Evolutionary conservation across 106 monocot species (phyloP).

Genomic region (Dendrobium nobile): DNA sequence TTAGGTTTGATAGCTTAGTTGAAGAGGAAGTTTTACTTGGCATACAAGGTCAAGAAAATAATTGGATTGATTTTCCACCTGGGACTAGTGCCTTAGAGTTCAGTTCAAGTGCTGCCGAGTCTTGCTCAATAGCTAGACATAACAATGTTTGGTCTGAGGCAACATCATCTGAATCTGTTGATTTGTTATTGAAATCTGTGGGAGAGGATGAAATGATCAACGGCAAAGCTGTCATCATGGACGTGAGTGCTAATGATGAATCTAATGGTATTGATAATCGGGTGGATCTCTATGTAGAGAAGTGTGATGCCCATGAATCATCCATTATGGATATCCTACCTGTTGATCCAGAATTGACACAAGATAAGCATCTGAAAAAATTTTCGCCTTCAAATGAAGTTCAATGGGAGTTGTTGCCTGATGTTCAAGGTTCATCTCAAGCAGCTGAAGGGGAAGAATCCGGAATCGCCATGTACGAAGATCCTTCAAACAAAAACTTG

Average conservation of each 20-base stretch:
- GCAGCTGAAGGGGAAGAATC: conserved; percentile 12
- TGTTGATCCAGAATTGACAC: conserved; percentile 10
- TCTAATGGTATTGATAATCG: conserved; percentile 22
- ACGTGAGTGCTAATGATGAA: conserved; percentile 15
- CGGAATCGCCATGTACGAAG: conserved; percentile 9
- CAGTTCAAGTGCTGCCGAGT: conserved; percentile 52
- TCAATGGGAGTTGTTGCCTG: conserved; percentile 1
- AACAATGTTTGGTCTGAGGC: conserved; percentile 93
- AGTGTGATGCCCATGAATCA: conserved; percentile 14
- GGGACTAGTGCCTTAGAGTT: conserved; percentile 52
- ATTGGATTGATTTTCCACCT: conserved; percentile 90
- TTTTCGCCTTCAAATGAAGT: conserved; percentile 14
- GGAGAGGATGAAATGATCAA: conserved; percentile 59
- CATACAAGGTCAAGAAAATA: conserved; percentile 57
- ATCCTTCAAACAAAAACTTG: conserved; percentile 7
- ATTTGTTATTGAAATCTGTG: conserved; percentile 85
- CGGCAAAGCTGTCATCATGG: conserved; percentile 18
- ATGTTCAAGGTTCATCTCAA: conserved; percentile 7
- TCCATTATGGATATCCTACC: conserved; percentile 5
- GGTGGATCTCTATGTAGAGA: conserved; percentile 17
- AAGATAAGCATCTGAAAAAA: conserved; percentile 15
- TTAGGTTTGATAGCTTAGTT: conserved; percentile 70
- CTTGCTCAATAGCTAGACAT: conserved; percentile 47
- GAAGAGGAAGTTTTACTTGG: conserved; percentile 68
- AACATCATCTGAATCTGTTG: conserved; percentile 88